Base-by-base conservation (phyloP, 2,329 filamentous ascomycete genomes). In the Paracoccidioides lutzii region DNA sequence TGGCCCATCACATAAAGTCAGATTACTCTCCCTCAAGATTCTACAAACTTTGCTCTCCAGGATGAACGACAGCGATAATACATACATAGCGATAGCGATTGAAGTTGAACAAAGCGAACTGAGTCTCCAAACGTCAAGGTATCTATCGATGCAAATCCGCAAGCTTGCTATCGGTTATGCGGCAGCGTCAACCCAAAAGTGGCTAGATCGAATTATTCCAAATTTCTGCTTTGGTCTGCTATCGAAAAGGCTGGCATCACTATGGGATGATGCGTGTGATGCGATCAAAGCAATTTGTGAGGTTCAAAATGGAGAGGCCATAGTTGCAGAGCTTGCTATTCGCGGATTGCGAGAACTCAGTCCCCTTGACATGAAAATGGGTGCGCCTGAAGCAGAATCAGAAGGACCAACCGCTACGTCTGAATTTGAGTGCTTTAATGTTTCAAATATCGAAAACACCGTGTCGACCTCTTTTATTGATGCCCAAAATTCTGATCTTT, bases 191-290 rank as follows among this genome's bases (percentile, higher is more conserved):
- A 73, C 79, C 2, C 76, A 80, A 41, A 80, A 80, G 1, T 87
- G 85, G 81, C 73, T 94, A 60, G 77, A 80, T 57, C 78, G 80
- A 63, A 82, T 89, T 5, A 79, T 97, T 35, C 87, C 90, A 0
- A 78, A 81, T 0, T 97, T 90, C 64, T 83, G 89, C 63, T 95
- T 96, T 63, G 93, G 93, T 51, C 80, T 96, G 70, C 78, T 97
- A 58, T 93, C 90, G 0, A 83, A 95, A 51, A 88, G 86, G 62
- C 77, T 96, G 60, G 81, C 90, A 0, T 89, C 89, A 40, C 76
- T 94, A 5, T 96, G 91, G 88, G 88, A 95, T 58, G 88, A 95
- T 63, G 81, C 88, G 0, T 82, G 85, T 52, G 80, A 83, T 55
- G 83, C 87, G 0, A 73, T 98, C 64, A 86, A 88, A 64, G 78